Base-by-base conservation (phyloP, 2,329 filamentous ascomycete species). In the Fusarium devonianum region DNA sequence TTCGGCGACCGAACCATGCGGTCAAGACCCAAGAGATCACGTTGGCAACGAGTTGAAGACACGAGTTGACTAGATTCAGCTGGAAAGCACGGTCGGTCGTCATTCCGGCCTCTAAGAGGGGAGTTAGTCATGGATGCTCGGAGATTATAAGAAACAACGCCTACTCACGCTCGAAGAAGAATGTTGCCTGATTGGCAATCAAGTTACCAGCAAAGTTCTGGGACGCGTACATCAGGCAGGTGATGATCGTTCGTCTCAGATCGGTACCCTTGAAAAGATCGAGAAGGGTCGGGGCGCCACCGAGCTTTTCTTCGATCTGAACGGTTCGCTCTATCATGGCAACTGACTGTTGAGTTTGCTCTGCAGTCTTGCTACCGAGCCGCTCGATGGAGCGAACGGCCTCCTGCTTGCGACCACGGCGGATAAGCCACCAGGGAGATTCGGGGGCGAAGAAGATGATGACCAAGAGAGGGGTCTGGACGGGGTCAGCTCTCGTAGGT, bases 21-120 rank as follows among this genome's bases (percentile, higher is more conserved):
- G 81, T 86, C 33, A 87, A 77, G 47, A 86, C 70, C 84, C 84
- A 87, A 45, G 83, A 87, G 25, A 83, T 72, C 76, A 84, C 84
- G 67, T 84, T 81, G 60, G 83, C 76, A 66, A 87, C 69, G 69
- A 70, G 73, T 65, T 85, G 81, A 9, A 87, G 81, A 42, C 77
- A 80, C 0, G 84, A 85, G 40, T 79, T 86, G 69, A 86, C 85
- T 17, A 87, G 78, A 67, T 81, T 80, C 8, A 87, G 73, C 30
- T 77, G 78, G 66, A 87, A 87, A 4, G 84, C 78, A 21, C 71
- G 76, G 58, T 84, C 71, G 4, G 66, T 68, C 1, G 50, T 49
- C 54, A 87, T 78, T 37, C 83, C 83, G 46, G 84, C 84, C 75
- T 86, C 82, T 84, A 66, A 3, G 3, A 9, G 7, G 7, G n/a